A percentile compares a stretch with the other conserved stretches of the same genome.
These are phyloP conservation scores for Trichoderma endophyticum DNA, from an alignment of 2,329 filamentous ascomycete genomes.

Conservation along the genomic window DNA sequence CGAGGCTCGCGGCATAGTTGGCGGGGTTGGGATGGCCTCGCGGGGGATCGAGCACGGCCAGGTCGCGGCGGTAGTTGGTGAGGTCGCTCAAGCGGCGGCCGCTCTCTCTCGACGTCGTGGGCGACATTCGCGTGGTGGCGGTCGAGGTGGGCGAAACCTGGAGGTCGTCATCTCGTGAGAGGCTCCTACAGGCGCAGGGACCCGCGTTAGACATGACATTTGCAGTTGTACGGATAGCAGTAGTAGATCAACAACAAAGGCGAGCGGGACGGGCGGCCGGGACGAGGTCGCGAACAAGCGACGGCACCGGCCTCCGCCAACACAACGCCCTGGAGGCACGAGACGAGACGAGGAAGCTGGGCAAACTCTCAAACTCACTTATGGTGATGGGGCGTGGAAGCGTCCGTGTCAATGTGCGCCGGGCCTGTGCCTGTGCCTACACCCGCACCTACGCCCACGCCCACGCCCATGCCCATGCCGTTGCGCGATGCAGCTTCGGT, in stretches of 20 bases:
- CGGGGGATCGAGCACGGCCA: conserved; percentile 64
- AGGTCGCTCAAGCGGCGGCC: conserved; percentile 60
- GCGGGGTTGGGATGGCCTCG: conserved; percentile 55
- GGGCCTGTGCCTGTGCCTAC: conserved; percentile 13
- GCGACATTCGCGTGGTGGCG: conserved; percentile 46
- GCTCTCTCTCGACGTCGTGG: conserved; percentile 39
- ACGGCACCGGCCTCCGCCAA: conserved; percentile 14
- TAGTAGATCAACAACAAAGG: conserved; percentile 1
- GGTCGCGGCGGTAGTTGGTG: conserved; percentile 68
- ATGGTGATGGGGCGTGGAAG: conserved; percentile 37
- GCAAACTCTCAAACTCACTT: conserved; percentile 32
- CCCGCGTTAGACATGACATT: conserved; percentile 18
- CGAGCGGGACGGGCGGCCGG: conserved; percentile 3
- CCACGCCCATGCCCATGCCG: conserved; percentile 14
- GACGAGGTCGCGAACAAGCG: conserved; percentile 17
- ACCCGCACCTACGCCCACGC: background rate
- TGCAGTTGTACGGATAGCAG: background rate
- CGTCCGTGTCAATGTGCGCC: conserved; percentile 40
- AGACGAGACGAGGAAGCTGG: background rate
- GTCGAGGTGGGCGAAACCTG: conserved; percentile 50
- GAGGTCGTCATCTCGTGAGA: conserved; percentile 34
- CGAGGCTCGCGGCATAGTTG: conserved; percentile 58
- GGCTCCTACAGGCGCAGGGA: conserved; percentile 23
- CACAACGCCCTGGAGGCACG: background rate
- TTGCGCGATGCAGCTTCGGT: conserved; percentile 20